phyloP scores from a whole-genome alignment of 305 asterid species.

The Ilex paraguariensis region DNA sequence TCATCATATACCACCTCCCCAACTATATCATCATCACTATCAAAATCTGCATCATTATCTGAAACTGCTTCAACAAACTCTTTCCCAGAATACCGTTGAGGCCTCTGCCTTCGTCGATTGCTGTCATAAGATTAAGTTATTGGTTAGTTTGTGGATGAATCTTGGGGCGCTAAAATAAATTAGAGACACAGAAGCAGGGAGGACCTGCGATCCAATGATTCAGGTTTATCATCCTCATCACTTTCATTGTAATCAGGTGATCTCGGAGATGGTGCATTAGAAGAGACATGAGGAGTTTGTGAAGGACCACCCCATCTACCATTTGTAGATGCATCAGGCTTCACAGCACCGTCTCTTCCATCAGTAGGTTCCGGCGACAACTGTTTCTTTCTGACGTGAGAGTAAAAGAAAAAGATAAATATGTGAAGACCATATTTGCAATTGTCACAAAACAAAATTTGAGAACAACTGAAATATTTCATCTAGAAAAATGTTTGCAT shows the following conservation, averaged over 20 bases:
- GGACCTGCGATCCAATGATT: constrained; percentile 71
- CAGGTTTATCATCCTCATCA: constrained; percentile 40
- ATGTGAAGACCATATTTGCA: background rate
- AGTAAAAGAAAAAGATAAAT: constrained; percentile 14
- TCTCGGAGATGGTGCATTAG: constrained; percentile 53
- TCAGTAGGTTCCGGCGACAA: constrained; percentile 54
- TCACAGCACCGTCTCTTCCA: constrained; percentile 43
- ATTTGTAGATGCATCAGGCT: constrained; percentile 51
- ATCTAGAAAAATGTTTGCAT: background rate
- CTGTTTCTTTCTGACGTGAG: constrained; percentile 51
- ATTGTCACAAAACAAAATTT: too few species aligned
- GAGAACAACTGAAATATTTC: too few species aligned
- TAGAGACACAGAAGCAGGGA: constrained; percentile 6
- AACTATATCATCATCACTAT: constrained; percentile 88
- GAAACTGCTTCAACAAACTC: constrained; percentile 75
- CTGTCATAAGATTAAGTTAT: constrained; percentile 32
- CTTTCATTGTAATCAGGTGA: constrained; percentile 58
- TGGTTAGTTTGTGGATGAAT: background rate
- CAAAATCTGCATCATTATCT: constrained; percentile 65
- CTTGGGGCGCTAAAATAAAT: too few species aligned
- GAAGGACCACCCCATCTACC: constrained; percentile 71
- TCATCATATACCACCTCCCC: constrained; percentile 97
- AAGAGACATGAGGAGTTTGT: constrained; percentile 36
- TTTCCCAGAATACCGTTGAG: constrained; percentile 63
- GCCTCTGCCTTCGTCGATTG: constrained; percentile 77